Evolutionary conservation across 164 flowering plant species (phyloP).

Genomic region (Magnolia changhungtana): DNA sequence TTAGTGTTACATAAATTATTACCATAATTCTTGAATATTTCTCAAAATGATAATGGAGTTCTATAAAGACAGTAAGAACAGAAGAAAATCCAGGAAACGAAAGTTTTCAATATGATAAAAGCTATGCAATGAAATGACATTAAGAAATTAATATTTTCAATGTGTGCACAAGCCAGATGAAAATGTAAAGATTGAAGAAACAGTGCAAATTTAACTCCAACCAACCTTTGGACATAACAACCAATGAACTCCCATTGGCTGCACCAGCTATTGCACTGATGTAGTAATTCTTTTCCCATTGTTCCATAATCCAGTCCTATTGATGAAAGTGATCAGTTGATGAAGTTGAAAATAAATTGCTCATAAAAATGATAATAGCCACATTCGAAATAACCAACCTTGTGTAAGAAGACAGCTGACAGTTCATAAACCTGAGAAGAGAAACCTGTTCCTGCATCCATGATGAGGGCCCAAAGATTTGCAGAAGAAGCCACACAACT

Average conservation of each 20-base stretch:
- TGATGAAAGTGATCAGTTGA: neutral
- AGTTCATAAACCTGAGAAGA: constrained; percentile 72
- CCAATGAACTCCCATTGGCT: constrained; percentile 75
- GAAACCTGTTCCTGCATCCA: constrained; percentile 94
- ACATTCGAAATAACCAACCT: constrained; percentile 35
- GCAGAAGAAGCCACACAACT: constrained; percentile 76
- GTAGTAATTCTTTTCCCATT: constrained; percentile 87
- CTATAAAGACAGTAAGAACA: too few species aligned
- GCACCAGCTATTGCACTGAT: constrained; percentile 91
- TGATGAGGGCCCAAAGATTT: constrained; percentile 87
- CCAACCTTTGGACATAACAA: constrained; percentile 93
- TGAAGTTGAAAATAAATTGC: neutral
- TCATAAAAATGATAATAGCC: neutral
- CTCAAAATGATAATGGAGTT: too few species aligned
- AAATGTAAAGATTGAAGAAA: neutral
- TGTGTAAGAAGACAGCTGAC: constrained; percentile 66
- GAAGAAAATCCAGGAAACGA: too few species aligned
- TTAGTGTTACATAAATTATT: too few species aligned
- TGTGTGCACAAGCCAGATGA: neutral
- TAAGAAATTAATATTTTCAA: too few species aligned
- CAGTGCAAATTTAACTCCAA: neutral
- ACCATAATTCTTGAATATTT: too few species aligned
- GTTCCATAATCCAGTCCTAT: constrained; percentile 97
- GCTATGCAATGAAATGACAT: too few species aligned
- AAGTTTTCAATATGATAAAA: too few species aligned